Evolutionary conservation across 192 early-diverging fungal species (phyloP).

Genomic region (Podila horticola): DNA sequence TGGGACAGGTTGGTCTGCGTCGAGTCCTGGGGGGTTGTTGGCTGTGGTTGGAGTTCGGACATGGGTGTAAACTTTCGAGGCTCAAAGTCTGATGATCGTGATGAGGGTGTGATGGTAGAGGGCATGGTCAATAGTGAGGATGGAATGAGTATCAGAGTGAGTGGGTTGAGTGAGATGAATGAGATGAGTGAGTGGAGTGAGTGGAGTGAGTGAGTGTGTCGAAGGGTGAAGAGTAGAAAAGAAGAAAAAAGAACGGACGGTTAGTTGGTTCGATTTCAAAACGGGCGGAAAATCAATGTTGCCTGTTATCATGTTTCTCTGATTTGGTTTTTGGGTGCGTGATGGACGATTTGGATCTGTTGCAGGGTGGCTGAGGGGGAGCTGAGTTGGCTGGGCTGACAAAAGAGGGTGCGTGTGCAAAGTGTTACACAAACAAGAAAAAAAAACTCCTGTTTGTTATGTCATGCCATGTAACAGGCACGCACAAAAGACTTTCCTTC

Average conservation of each 20-base stretch:
- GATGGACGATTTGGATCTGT: no score
- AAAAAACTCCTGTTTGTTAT: no score
- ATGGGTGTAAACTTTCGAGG: conserved; percentile 47
- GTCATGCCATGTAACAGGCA: no score
- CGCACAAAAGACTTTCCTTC: no score
- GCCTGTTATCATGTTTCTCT: no score
- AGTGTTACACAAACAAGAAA: no score
- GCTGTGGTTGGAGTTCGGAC: conserved; percentile 29
- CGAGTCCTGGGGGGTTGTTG: conserved; percentile 6
- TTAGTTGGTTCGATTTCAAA: background rate
- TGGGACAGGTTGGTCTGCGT: conserved; percentile 5
- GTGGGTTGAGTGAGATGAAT: background rate
- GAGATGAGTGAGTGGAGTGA: background rate
- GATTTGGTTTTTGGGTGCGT: no score
- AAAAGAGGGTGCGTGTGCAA: no score
- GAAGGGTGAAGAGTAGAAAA: background rate
- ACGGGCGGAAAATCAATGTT: no score
- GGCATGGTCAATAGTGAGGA: conserved; percentile 4
- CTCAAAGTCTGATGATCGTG: conserved; percentile 35
- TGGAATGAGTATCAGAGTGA: background rate
- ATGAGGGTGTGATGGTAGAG: background rate
- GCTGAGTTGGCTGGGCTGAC: no score
- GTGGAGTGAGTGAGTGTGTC: background rate
- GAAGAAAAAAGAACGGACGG: conserved; percentile 3
- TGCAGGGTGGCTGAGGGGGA: no score